A percentile compares a stretch with the other conserved stretches of the same genome.
These are phyloP conservation scores for Cylindrotheca fusiformis DNA, from an alignment of 108 stramenopile genomes.

Conservation along the genomic window DNA sequence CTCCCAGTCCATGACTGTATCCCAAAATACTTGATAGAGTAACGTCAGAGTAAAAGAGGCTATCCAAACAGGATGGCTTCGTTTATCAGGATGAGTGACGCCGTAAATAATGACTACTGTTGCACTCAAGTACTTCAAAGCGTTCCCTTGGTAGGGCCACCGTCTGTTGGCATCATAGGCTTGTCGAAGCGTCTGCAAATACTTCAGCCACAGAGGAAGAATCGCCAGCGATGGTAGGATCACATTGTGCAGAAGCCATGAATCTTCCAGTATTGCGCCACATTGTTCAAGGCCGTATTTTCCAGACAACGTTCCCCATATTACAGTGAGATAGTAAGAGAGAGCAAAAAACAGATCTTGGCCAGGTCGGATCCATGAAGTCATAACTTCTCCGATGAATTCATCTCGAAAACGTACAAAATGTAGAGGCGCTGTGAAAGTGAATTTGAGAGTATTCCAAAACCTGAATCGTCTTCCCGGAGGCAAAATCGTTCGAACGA, in stretches of 20 bases:
- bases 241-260: constrained; percentile 76
- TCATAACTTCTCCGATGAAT: constrained; percentile 78
- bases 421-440: constrained; percentile 61
- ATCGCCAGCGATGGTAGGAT: constrained; percentile 74
- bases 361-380: constrained; percentile 74
- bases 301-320: constrained; percentile 60
- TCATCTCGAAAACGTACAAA: constrained; percentile 72
- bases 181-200: constrained; percentile 81
- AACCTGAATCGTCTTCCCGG: constrained; percentile 64
- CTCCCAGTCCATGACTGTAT: constrained; percentile 86
- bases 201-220: constrained; percentile 69
- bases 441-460: constrained; percentile 72
- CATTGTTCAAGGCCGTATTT: constrained; percentile 57
- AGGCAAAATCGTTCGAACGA: constrained; percentile 70
- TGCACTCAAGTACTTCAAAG: constrained; percentile 78
- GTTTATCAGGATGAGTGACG: constrained; percentile 80
- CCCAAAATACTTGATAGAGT: constrained; percentile 86
- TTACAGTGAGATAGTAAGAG: constrained; percentile 66
- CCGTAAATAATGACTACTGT: constrained; percentile 79
- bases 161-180: constrained; percentile 70
- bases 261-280: constrained; percentile 53
- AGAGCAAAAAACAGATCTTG: constrained; percentile 79
- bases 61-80: constrained; percentile 58
- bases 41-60: constrained; percentile 48
- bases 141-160: constrained; percentile 87